phyloP scores from a whole-genome alignment of 805 yeast genomes.

The Yarrowia bubula region DNA sequence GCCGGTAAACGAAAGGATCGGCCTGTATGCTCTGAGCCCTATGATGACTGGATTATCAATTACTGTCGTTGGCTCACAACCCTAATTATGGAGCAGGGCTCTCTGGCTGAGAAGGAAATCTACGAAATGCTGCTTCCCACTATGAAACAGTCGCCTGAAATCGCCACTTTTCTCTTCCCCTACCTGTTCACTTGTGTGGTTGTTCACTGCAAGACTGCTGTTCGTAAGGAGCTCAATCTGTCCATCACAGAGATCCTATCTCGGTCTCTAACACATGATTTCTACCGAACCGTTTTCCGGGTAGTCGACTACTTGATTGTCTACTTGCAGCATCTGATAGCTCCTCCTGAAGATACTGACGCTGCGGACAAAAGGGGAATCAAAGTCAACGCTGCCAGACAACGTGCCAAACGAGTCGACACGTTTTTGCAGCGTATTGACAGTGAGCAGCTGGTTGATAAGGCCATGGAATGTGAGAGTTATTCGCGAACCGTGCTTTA shows the following conservation, averaged over 20 bases:
- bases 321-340: conserved; percentile 47
- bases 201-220: conserved; percentile 47
- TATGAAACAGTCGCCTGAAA: conserved; percentile 54
- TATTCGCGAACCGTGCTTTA: conserved; percentile 85
- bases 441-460: conserved; percentile 64
- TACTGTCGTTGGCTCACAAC: conserved; percentile 67
- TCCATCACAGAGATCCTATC: conserved; percentile 52
- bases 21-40: conserved; percentile 29
- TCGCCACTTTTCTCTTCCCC: conserved; percentile 72
- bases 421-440: conserved; percentile 57
- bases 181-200: conserved; percentile 68
- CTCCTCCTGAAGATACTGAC: conserved; percentile 5
- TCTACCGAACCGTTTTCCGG: conserved; percentile 71
- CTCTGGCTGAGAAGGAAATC: conserved; percentile 44
- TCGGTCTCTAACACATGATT: conserved; percentile 57
- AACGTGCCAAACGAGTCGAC: conserved; percentile 32
- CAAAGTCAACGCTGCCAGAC: conserved; percentile 36
- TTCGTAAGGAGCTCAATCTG: conserved; percentile 57
- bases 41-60: conserved; percentile 68
- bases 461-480: conserved; percentile 79
- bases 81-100: conserved; percentile 36
- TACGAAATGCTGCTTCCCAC: conserved; percentile 63
- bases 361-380: conserved; percentile 34
- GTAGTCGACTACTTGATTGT: conserved; percentile 80
- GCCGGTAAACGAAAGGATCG: not conserved